A percentile compares a stretch with the other conserved stretches of the same genome.
Conservation (phyloP, 371 early-diverging fungal genomes). For the Syncephalastrum contaminatum region DNA sequence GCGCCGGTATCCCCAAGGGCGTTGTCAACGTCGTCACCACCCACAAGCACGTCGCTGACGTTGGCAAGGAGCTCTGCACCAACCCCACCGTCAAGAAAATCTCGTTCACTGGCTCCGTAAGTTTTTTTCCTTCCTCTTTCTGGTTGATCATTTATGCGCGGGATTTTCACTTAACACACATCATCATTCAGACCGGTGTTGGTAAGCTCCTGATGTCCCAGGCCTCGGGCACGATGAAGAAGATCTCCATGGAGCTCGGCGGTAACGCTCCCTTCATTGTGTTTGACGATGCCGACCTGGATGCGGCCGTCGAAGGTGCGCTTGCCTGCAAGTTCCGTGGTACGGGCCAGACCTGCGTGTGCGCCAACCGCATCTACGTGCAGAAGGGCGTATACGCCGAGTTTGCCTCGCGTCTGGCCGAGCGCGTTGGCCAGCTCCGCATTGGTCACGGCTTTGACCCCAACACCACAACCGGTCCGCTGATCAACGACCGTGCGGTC, state of each 20-base stretch:
- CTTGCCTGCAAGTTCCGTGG: conserved; percentile 82
- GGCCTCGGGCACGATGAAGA: conserved; percentile 74
- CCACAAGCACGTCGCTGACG: conserved; percentile 54
- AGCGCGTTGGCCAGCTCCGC: conserved; percentile 58
- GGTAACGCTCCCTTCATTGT: conserved; percentile 92
- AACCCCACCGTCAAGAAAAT: conserved; percentile 69
- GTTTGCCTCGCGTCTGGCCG: conserved; percentile 58
- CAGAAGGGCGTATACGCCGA: conserved; percentile 72
- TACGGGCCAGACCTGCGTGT: conserved; percentile 87
- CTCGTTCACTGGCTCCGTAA: conserved; percentile 82
- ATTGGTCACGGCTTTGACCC: conserved; percentile 77
- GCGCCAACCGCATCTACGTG: conserved; percentile 86
- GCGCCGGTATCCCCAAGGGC: conserved; percentile 88
- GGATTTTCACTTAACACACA: no score
- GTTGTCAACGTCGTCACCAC: conserved; percentile 82
- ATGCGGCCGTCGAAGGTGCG: conserved; percentile 60
- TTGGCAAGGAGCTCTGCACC: conserved; percentile 70
- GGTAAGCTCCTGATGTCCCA: conserved; percentile 77
- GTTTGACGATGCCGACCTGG: conserved; percentile 80
- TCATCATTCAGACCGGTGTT: conserved; percentile 46
- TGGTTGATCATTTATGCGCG: no score
- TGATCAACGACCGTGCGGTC: conserved; percentile 70
- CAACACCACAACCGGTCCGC: conserved; percentile 72
- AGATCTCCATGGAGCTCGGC: conserved; percentile 78
- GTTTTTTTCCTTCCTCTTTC: conserved; percentile 13